Conservation (phyloP, 306 rosid species). For the Citrullus colocynthis region DNA sequence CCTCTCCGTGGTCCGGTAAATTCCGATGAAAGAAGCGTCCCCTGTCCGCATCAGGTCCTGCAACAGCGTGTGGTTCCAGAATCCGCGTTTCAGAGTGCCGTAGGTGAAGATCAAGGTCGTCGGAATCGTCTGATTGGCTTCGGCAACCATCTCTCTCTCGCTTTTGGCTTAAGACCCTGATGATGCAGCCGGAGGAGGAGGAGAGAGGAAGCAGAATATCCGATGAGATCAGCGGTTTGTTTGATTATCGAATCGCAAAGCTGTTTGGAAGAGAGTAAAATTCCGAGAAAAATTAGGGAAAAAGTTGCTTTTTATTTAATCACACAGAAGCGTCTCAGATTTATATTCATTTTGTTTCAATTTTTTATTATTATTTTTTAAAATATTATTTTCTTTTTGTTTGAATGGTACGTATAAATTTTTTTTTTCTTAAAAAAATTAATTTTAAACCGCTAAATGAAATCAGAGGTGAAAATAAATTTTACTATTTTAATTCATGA, state of each 20-base stretch:
- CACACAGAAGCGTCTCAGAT: not conserved
- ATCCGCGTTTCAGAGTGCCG: conserved; percentile 53
- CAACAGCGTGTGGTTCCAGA: conserved; percentile 53
- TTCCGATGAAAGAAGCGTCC: conserved; percentile 50
- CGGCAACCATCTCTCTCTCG: conserved; percentile 7
- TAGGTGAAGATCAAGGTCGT: conserved; percentile 43
- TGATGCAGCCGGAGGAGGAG: not conserved
- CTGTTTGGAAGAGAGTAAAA: not conserved
- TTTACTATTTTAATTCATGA: not conserved
- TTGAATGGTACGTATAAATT: not conserved
- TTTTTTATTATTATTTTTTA: not conserved
- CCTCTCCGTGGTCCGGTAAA: conserved; percentile 22
- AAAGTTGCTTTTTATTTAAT: no score
- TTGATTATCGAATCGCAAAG: not conserved
- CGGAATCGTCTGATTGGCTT: not conserved
- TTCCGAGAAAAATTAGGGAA: not conserved
- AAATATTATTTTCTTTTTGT: no score
- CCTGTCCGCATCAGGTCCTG: conserved; percentile 49
- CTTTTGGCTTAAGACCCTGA: not conserved
- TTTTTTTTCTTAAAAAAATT: not conserved
- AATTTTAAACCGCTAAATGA: not conserved
- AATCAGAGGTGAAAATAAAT: not conserved
- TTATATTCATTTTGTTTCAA: not conserved
- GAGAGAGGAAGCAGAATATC: not conserved
- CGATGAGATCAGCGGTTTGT: not conserved